Base-by-base conservation (phyloP, 495 filamentous ascomycete species). In the Penicillium desertorum region DNA sequence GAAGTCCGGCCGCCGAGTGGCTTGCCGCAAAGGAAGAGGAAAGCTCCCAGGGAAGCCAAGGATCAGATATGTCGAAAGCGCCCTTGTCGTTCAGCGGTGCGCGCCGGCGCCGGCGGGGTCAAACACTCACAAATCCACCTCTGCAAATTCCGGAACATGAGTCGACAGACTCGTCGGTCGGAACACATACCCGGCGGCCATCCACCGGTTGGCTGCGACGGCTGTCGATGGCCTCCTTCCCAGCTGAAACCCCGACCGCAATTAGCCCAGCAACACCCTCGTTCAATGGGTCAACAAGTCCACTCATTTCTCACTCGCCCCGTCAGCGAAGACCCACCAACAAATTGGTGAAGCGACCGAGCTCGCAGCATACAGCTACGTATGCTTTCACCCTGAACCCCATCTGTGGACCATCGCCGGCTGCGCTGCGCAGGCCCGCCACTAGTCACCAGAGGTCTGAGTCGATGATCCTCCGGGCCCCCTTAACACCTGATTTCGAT, bases 401-500 rank as follows among this genome's bases (percentile, higher is more conserved):
- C 10, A 54, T 65, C 11, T 59, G 69, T 45, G 82, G 83, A 44
- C 76, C 84, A 17, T 79, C 83, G 59, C 67, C 84, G 51, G 72
- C 83, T 14, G 81, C 80, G 5, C 75, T 92, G 47, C 82, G 88
- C 54, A 79, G 91, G 65, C 91, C 91, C 20, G 91, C 88, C 17
- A 95, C 92, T 17, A 95, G 91, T 70, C 87, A 95, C 72, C 91
- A 96, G 70, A 80, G 90, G 56, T 87, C 89, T 3, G 88, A 86
- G 17, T 88, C 86, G 2, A 72, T 89, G 39, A 82, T 84, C 56
- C 79, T 86, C 25, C 68, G 65, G 45, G 65, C 69, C 22, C 66
- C 67, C 16, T 60, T 72, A 19, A 63, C 63, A 41, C 41, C 70
- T n/a, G 66, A 68, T 27, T 75, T 74, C 23, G 71, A 69, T 37